These are phyloP conservation scores for Leptographium lundbergii DNA, from an alignment of 2,329 filamentous ascomycete genomes.

Conservation along the genomic window DNA sequence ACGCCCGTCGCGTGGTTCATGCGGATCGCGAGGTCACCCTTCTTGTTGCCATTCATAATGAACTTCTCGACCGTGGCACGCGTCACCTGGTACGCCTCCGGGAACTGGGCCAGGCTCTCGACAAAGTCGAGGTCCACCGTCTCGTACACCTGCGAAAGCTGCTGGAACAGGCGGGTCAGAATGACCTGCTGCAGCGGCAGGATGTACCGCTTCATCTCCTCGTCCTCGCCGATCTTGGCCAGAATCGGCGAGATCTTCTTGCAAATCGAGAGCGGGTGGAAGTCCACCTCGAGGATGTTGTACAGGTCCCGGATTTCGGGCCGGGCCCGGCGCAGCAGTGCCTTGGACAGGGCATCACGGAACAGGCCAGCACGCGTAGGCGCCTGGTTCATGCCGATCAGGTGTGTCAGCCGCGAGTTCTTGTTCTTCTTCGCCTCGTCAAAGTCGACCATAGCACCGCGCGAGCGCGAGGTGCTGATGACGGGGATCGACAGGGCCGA, in stretches of 20 bases:
- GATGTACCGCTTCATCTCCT: constrained; percentile 97
- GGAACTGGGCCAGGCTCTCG: constrained; percentile 86
- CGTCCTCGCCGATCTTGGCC: constrained; percentile 79
- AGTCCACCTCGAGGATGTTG: constrained; percentile 98
- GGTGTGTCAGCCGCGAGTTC: constrained; percentile 91
- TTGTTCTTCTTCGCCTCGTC: constrained; percentile 98
- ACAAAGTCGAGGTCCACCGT: constrained; percentile 92
- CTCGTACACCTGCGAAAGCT: constrained; percentile 97
- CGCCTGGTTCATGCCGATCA: constrained; percentile 82
- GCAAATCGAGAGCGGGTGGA: constrained; percentile 97
- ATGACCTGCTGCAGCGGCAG: constrained; percentile 95
- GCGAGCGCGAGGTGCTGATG: constrained; percentile 94
- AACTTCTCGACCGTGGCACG: constrained; percentile 95
- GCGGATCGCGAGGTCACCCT: constrained; percentile 91
- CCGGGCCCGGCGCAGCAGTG: constrained; percentile 79
- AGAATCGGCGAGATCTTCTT: constrained; percentile 97
- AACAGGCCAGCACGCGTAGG: constrained; percentile 85
- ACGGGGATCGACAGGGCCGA: constrained; percentile 96
- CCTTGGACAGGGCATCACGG: constrained; percentile 92
- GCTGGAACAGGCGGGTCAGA: constrained; percentile 94
- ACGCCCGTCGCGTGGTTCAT: constrained; percentile 93
- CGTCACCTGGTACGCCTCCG: constrained; percentile 87
- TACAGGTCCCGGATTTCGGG: constrained; percentile 95
- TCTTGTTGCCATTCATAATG: constrained; percentile 99
- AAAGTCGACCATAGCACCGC: constrained; percentile 89